A percentile compares a stretch with the other conserved stretches of the same genome.
These are phyloP conservation scores for Aspergillus proliferans DNA, from an alignment of 2,329 filamentous ascomycete species.

Conservation along the genomic window DNA sequence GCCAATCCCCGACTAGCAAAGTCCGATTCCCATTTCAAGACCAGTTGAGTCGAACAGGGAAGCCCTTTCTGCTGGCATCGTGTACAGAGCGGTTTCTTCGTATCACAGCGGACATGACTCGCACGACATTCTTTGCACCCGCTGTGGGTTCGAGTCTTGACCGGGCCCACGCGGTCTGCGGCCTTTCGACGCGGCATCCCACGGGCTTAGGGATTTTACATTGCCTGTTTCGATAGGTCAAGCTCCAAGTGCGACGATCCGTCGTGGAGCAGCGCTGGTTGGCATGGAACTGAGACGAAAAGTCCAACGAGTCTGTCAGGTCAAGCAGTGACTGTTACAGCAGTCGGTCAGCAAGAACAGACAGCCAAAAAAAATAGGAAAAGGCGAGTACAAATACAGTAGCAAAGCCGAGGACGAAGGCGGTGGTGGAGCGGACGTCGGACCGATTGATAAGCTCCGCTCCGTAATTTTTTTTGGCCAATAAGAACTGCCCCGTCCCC, in stretches of 20 bases:
- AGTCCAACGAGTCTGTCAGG: neutral
- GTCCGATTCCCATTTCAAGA: conserved; percentile 36
- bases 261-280: neutral
- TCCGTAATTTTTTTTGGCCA: neutral
- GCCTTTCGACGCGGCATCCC: conserved; percentile 34
- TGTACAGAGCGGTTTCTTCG: conserved; percentile 32
- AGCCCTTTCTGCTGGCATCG: conserved; percentile 32
- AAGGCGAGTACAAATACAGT: neutral
- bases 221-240: conserved; percentile 11
- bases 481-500: neutral
- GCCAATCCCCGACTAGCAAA: conserved; percentile 36
- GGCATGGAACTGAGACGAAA: neutral
- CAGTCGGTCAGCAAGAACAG: neutral
- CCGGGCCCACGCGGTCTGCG: conserved; percentile 28
- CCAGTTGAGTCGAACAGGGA: conserved; percentile 31
- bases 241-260: conserved; percentile 4
- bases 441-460: conserved; percentile 1
- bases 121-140: conserved; percentile 37
- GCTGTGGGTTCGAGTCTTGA: conserved; percentile 34
- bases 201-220: conserved; percentile 16
- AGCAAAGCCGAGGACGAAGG: neutral
- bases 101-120: conserved; percentile 38
- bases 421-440: neutral
- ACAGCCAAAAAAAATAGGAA: neutral
- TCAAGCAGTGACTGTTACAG: neutral